These are phyloP conservation scores for Candida easanensis DNA, from an alignment of 805 yeast species.

Conservation along the genomic window DNA sequence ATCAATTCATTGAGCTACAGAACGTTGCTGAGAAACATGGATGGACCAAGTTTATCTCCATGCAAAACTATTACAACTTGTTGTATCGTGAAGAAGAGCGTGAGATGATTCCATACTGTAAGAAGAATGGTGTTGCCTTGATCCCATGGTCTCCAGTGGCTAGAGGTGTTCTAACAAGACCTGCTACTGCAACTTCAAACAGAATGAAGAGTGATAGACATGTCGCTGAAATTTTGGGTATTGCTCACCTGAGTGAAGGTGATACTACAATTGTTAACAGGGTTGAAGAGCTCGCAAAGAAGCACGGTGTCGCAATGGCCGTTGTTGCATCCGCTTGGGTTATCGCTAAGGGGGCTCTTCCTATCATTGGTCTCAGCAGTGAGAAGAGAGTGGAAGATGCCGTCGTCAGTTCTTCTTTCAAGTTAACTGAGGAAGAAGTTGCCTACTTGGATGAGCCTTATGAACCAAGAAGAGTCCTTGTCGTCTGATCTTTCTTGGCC, in stretches of 20 bases:
- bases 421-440: conserved; percentile 14
- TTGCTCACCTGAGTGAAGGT: conserved; percentile 3
- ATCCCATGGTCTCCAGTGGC: conserved; percentile 63
- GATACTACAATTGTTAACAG: conserved; percentile 40
- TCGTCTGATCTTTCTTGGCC: not conserved
- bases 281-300: conserved; percentile 50
- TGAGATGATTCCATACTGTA: conserved; percentile 55
- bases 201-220: conserved; percentile 12
- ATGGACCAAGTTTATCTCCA: conserved; percentile 56
- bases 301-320: conserved; percentile 49
- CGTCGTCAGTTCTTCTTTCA: conserved; percentile 32
- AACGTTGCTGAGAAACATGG: conserved; percentile 49
- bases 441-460: conserved; percentile 16
- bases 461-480: conserved; percentile 8
- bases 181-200: conserved; percentile 21
- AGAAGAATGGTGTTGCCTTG: conserved; percentile 47
- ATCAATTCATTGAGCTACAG: conserved; percentile 37
- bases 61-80: conserved; percentile 54
- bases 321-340: conserved; percentile 52
- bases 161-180: conserved; percentile 52
- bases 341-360: conserved; percentile 44
- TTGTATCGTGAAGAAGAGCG: conserved; percentile 58
- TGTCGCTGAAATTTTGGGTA: conserved; percentile 7
- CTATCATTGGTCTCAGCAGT: conserved; percentile 52
- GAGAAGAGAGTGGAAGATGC: conserved; percentile 51